A percentile compares a stretch with the other conserved stretches of the same genome.
These are phyloP conservation scores for Quercus mongolica DNA, from an alignment of 306 rosid genomes.

Conservation along the genomic window DNA sequence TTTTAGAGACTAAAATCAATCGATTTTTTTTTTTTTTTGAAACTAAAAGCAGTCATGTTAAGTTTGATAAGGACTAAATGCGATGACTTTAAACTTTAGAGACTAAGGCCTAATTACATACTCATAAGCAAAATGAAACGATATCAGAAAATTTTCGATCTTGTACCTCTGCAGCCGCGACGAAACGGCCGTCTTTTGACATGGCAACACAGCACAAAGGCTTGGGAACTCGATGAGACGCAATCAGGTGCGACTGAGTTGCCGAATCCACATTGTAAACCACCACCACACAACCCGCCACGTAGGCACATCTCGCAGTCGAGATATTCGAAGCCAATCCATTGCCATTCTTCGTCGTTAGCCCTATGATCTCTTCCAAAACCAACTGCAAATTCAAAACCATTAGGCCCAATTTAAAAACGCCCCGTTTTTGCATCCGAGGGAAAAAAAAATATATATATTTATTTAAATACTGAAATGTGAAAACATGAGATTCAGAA, in stretches of 20 bases:
- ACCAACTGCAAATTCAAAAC: slow-evolving; percentile 39
- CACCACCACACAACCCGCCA: slow-evolving; percentile 68
- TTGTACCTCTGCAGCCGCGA: slow-evolving; percentile 74
- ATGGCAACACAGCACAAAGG: slow-evolving; percentile 69
- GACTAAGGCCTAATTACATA: too few species aligned
- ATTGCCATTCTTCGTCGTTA: slow-evolving; percentile 54
- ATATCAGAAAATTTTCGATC: background rate
- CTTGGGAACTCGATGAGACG: slow-evolving; percentile 51
- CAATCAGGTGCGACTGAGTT: slow-evolving; percentile 58
- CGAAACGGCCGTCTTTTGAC: slow-evolving; percentile 58
- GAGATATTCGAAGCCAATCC: slow-evolving; percentile 54
- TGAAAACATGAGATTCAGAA: background rate
- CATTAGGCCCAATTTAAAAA: too few species aligned
- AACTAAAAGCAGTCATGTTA: too few species aligned
- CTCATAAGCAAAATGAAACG: too few species aligned
- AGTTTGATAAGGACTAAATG: too few species aligned
- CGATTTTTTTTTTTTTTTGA: too few species aligned
- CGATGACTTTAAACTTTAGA: too few species aligned
- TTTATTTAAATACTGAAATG: too few species aligned
- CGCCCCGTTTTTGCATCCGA: too few species aligned
- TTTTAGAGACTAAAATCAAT: too few species aligned
- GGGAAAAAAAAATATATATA: background rate
- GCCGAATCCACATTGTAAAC: slow-evolving; percentile 52
- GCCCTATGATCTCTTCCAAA: slow-evolving; percentile 67
- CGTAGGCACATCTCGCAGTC: slow-evolving; percentile 47